A percentile compares a stretch with the other conserved stretches of the same genome.
Conservation (phyloP, 352 stramenopile species). For the Phytophthora constricta region DNA sequence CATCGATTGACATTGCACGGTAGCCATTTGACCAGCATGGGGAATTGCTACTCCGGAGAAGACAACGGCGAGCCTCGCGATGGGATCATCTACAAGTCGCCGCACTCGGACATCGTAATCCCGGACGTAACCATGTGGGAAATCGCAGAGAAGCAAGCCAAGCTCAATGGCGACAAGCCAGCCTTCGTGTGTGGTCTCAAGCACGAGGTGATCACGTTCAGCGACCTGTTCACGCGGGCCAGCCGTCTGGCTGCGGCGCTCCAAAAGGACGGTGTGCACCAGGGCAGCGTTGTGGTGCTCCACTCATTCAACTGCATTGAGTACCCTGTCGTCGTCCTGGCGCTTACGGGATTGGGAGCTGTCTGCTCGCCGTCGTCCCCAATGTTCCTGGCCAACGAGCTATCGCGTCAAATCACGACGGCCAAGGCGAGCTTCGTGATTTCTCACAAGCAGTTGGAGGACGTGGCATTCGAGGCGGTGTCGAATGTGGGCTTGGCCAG, state of each 20-base stretch:
- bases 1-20: neutral
- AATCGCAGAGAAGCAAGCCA: slow-evolving; percentile 38
- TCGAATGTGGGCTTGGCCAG: slow-evolving; percentile 27
- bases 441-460: slow-evolving; percentile 35
- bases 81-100: slow-evolving; percentile 45
- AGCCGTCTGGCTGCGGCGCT: slow-evolving; percentile 39
- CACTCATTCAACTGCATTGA: slow-evolving; percentile 67
- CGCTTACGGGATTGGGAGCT: slow-evolving; percentile 45
- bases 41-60: slow-evolving; percentile 7
- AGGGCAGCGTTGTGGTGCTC: slow-evolving; percentile 51
- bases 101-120: slow-evolving; percentile 28
- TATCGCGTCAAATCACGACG: slow-evolving; percentile 37
- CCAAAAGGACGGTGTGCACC: slow-evolving; percentile 36
- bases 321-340: slow-evolving; percentile 52
- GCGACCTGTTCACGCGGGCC: slow-evolving; percentile 31
- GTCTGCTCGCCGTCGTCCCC: slow-evolving; percentile 51
- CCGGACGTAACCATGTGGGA: slow-evolving; percentile 49
- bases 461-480: slow-evolving; percentile 23
- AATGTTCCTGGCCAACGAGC: slow-evolving; percentile 40
- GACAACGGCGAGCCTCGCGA: neutral
- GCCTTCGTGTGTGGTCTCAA: slow-evolving; percentile 48
- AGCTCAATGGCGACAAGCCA: slow-evolving; percentile 21
- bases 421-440: slow-evolving; percentile 45
- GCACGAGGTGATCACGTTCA: slow-evolving; percentile 44
- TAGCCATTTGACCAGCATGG: neutral